Evolutionary conservation across 805 yeast genomes (phyloP).

Genomic region (Myxozyma neglecta): DNA sequence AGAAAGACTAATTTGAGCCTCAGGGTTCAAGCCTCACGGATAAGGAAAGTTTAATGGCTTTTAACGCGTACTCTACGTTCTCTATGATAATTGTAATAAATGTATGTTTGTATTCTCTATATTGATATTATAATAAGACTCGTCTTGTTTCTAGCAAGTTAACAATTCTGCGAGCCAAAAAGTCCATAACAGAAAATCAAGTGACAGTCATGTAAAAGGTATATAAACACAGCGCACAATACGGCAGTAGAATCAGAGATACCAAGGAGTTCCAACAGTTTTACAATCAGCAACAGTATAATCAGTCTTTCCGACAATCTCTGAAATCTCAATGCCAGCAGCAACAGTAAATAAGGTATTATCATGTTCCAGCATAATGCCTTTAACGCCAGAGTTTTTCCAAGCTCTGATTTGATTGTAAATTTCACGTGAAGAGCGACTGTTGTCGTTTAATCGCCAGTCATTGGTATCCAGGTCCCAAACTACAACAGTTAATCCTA

Average conservation of each 20-base stretch:
- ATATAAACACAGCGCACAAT: too few species aligned
- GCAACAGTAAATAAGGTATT: slow-evolving; percentile 64
- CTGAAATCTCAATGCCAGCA: slow-evolving; percentile 57
- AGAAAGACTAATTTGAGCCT: too few species aligned
- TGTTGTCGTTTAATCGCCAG: slow-evolving; percentile 66
- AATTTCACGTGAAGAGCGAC: slow-evolving; percentile 56
- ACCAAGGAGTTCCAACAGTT: slow-evolving; percentile 46
- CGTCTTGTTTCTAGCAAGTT: too few species aligned
- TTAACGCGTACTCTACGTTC: too few species aligned
- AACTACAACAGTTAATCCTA: slow-evolving; percentile 82
- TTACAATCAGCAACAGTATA: slow-evolving; percentile 69
- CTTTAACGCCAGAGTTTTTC: slow-evolving; percentile 46
- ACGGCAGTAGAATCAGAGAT: neutral
- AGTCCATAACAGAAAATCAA: too few species aligned
- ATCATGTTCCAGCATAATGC: slow-evolving; percentile 87
- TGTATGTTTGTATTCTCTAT: too few species aligned
- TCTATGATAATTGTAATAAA: too few species aligned
- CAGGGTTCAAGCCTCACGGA: too few species aligned
- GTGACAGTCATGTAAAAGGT: too few species aligned
- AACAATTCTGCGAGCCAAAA: too few species aligned
- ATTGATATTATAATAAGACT: too few species aligned
- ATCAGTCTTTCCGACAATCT: slow-evolving; percentile 1
- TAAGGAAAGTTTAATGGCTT: too few species aligned
- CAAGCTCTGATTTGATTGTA: slow-evolving; percentile 57
- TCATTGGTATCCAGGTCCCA: slow-evolving; percentile 94